phyloP scores from a whole-genome alignment of 2,329 filamentous ascomycete genomes.

The Epichloe baconii region DNA sequence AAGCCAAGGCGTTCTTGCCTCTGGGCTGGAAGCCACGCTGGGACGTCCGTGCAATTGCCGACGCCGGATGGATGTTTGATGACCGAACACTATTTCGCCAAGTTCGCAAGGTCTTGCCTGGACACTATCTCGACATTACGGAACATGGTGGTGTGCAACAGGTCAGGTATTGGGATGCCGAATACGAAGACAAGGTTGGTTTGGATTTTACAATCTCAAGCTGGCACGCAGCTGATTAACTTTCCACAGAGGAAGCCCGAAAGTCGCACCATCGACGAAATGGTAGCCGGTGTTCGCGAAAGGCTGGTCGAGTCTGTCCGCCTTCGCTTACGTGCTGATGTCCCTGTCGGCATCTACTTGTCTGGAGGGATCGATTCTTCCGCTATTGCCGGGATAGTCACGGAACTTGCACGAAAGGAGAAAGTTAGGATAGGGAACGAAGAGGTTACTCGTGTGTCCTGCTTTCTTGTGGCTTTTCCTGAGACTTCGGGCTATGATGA shows the following conservation, averaged over 20 bases:
- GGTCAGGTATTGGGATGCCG: constrained; percentile 38
- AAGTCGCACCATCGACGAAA: constrained; percentile 32
- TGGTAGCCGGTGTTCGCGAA: constrained; percentile 15
- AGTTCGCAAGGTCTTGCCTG: constrained; percentile 31
- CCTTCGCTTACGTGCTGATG: neutral
- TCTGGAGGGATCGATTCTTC: constrained; percentile 17
- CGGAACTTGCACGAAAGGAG: constrained; percentile 33
- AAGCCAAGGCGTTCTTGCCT: constrained; percentile 39
- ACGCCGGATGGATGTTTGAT: constrained; percentile 30
- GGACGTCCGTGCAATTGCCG: constrained; percentile 33
- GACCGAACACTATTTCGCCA: constrained; percentile 35
- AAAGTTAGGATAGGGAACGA: constrained; percentile 33
- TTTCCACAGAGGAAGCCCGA: constrained; percentile 20
- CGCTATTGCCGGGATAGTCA: constrained; percentile 41
- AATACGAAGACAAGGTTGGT: constrained; percentile 37
- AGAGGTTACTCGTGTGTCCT: constrained; percentile 15
- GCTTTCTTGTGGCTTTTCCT: constrained; percentile 39
- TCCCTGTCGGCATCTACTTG: neutral
- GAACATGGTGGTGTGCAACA: constrained; percentile 23
- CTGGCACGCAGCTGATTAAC: neutral
- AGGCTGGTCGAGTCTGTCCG: neutral
- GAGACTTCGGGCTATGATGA: neutral
- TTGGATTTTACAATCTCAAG: neutral
- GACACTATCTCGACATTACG: constrained; percentile 27
- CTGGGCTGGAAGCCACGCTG: constrained; percentile 39